Conservation (phyloP, 257 asterid species). For the Gynochthodes officinalis region DNA sequence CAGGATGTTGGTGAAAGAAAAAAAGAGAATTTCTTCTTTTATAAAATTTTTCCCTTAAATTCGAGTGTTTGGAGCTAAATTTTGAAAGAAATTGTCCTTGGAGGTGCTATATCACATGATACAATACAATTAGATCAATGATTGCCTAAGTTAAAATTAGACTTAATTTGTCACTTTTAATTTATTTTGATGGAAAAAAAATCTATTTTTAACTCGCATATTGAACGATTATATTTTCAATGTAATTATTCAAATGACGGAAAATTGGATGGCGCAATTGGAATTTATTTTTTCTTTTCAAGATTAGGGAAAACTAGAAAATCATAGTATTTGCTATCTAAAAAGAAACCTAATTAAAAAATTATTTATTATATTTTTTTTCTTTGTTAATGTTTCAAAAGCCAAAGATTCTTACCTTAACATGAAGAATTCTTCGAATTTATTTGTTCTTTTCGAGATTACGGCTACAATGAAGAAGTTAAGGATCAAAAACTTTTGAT, state of each 20-base stretch:
- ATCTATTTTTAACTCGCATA: not conserved
- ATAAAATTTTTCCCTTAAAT: too few species aligned
- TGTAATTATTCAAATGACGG: not conserved
- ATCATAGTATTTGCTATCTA: not conserved
- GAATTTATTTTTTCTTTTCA: not conserved
- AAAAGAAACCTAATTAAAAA: not conserved
- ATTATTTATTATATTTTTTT: not conserved
- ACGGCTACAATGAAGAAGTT: not conserved
- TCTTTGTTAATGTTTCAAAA: not conserved
- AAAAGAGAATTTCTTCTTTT: too few species aligned
- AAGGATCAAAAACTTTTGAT: not conserved
- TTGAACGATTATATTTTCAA: not conserved
- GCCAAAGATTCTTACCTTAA: not conserved
- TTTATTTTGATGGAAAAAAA: too few species aligned
- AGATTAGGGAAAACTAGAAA: not conserved
- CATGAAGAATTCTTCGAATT: not conserved
- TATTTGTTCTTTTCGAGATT: conserved; percentile 1
- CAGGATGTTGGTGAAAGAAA: too few species aligned
- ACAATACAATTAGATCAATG: too few species aligned
- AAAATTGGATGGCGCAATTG: too few species aligned
- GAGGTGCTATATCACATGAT: too few species aligned
- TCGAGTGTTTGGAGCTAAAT: too few species aligned
- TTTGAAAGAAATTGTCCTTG: too few species aligned
- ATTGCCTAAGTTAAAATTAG: too few species aligned
- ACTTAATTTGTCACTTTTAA: too few species aligned